Evolutionary conservation across 495 filamentous ascomycete genomes (phyloP).

Genomic region (Elasticomyces elasticus): DNA sequence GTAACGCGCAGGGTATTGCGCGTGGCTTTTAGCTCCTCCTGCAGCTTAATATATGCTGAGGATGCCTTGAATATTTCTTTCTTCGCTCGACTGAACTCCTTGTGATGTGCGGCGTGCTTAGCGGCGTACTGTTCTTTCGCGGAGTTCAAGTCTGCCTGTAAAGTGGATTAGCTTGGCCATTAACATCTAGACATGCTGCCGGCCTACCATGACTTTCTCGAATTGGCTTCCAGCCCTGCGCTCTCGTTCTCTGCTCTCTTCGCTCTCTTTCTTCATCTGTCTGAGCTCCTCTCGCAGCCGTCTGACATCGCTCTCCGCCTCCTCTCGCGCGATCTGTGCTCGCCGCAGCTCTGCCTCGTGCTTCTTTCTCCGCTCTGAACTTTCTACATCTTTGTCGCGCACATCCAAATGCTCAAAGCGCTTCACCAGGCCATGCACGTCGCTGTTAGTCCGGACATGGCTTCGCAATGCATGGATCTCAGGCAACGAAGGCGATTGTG

Average conservation of each 20-base stretch:
- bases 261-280: slow-evolving; percentile 44
- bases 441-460: slow-evolving; percentile 42
- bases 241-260: slow-evolving; percentile 64
- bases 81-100: slow-evolving; percentile 68
- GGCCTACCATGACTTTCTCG: slow-evolving; percentile 60
- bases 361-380: slow-evolving; percentile 48
- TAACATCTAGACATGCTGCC: background rate
- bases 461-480: slow-evolving; percentile 37
- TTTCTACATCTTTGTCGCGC: slow-evolving; percentile 30
- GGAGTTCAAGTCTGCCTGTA: slow-evolving; percentile 62
- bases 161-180: background rate
- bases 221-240: slow-evolving; percentile 65
- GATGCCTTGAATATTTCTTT: slow-evolving; percentile 81
- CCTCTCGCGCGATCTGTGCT: slow-evolving; percentile 74
- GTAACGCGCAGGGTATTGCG: slow-evolving; percentile 44
- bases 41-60: slow-evolving; percentile 62
- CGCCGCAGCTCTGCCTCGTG: slow-evolving; percentile 66
- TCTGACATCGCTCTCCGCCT: slow-evolving; percentile 62
- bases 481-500: slow-evolving; percentile 45
- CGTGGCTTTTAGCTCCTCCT: slow-evolving; percentile 69
- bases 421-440: slow-evolving; percentile 79
- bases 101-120: slow-evolving; percentile 67
- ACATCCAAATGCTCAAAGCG: slow-evolving; percentile 62
- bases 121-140: slow-evolving; percentile 67
- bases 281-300: slow-evolving; percentile 49